These are phyloP conservation scores for Elsinoe fawcettii DNA, from an alignment of 2,329 filamentous ascomycete genomes.

Conservation along the genomic window DNA sequence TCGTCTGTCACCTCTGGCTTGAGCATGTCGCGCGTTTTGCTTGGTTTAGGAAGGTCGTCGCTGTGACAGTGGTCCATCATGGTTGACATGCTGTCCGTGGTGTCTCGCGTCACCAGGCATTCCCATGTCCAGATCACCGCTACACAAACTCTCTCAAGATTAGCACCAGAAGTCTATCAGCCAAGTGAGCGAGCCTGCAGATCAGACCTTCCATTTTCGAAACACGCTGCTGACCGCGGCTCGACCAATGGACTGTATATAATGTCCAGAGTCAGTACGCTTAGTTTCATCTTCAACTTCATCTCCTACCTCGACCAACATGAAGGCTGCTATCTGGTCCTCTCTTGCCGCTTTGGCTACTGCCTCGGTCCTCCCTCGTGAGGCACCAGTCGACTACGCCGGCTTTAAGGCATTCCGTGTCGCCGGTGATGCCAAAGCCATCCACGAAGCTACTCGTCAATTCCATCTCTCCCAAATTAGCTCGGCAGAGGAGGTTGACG, in stretches of 20 bases:
- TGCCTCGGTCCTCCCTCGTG: slow-evolving; percentile 8
- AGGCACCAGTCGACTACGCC: background rate
- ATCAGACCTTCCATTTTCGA: slow-evolving; percentile 10
- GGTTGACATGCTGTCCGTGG: background rate
- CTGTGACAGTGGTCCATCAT: background rate
- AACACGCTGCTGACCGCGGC: background rate
- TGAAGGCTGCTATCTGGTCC: slow-evolving; percentile 3
- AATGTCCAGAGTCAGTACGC: background rate
- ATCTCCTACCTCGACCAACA: background rate
- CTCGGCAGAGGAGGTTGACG: slow-evolving; percentile 17
- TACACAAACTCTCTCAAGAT: background rate
- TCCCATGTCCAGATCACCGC: background rate
- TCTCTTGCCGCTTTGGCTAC: slow-evolving; percentile 10
- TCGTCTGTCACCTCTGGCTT: background rate
- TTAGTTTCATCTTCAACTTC: background rate
- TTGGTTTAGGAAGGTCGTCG: slow-evolving; percentile 10
- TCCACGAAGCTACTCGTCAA: slow-evolving; percentile 3
- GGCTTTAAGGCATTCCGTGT: slow-evolving; percentile 12
- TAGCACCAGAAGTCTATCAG: slow-evolving; percentile 1
- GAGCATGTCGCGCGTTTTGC: slow-evolving; percentile 3
- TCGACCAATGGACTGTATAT: background rate
- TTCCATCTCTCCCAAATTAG: slow-evolving; percentile 8
- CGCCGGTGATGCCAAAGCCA: slow-evolving; percentile 6
- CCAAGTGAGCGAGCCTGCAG: background rate
- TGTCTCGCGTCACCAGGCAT: slow-evolving; percentile 5